Conservation (phyloP, 78 protist genomes). For the Guillardia theta region DNA sequence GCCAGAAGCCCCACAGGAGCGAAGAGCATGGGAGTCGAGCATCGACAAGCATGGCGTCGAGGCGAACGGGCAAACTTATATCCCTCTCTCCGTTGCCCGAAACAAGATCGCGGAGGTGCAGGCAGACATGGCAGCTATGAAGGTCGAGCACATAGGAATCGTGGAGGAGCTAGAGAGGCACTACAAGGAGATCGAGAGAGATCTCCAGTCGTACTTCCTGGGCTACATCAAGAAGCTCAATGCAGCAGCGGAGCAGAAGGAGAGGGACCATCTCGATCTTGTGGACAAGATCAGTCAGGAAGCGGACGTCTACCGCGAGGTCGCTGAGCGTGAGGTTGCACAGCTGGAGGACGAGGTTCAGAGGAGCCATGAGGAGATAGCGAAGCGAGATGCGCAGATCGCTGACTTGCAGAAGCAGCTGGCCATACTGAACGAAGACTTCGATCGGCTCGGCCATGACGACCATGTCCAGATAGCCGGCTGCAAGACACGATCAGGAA, state of each 20-base stretch:
- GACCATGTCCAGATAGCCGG: too few species aligned
- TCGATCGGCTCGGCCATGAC: too few species aligned
- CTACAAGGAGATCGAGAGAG: neutral
- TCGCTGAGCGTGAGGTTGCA: neutral
- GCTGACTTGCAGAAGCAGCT: too few species aligned
- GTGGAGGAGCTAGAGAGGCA: neutral
- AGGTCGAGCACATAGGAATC: neutral
- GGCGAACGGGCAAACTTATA: too few species aligned
- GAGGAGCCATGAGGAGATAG: neutral
- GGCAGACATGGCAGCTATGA: neutral
- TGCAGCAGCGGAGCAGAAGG: neutral
- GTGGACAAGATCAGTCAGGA: neutral
- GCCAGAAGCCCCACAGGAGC: too few species aligned
- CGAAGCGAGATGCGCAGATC: neutral
- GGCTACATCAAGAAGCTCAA: neutral
- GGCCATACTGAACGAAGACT: too few species aligned
- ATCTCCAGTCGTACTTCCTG: neutral
- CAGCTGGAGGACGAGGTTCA: neutral
- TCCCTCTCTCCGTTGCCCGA: too few species aligned
- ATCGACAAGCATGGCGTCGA: too few species aligned
- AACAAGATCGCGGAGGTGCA: neutral
- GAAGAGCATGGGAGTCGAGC: too few species aligned
- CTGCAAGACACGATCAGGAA: too few species aligned
- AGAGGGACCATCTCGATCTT: neutral
- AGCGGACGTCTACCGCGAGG: neutral